Evolutionary conservation across 768 basidiomycete genomes (phyloP), one percentile per base, ranked within the genome.

Genomic region (Trametes cingulata): DNA sequence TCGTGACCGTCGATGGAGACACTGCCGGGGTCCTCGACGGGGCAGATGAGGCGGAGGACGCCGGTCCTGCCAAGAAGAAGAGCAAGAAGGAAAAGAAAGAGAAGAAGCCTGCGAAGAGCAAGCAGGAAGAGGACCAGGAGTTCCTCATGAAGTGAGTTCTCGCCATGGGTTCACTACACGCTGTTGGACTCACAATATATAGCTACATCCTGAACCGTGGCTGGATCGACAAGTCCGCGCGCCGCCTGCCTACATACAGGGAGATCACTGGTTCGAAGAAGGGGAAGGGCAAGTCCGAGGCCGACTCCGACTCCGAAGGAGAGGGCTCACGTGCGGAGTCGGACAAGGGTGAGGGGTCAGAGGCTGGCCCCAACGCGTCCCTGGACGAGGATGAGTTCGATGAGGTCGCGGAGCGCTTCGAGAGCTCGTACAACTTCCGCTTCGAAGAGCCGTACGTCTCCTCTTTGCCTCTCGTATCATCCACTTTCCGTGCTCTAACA

Each of bases 181-280:
- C 19, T 3, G 6, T 19, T 10, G 13, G 25, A 22, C 56, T 46
- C 29, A 48, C 42, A 13, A 12, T 20, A 15, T 35, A 20, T 29
- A 98, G 95, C 73, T 99, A 97, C 73, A 97, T 99, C 64, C 79
- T 98, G 20, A 95, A 96, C 72, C 92, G 97, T 27, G 97, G 96
- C 1, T 99, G 97, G 97, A 86, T 99, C 48, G 97, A 98, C 73
- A 84, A 82, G 49, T 79, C 87, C 1, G 76, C 82, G 20, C 79
- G 82, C 14, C 87, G 85, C 56, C 77, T 95, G 2, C 96, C 95
- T 1, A 95, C 94, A 0, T 95, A 95, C 71, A 75, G 83, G 37
- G 94, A 98, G 72, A 78, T 97, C 22, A 87, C 89, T 1, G 72
- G 64, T 19, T 74, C 75, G 5, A 71, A 74, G 45, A 66, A 64